phyloP scores from a whole-genome alignment of 116 monocot genomes.

The Posidonia oceanica region DNA sequence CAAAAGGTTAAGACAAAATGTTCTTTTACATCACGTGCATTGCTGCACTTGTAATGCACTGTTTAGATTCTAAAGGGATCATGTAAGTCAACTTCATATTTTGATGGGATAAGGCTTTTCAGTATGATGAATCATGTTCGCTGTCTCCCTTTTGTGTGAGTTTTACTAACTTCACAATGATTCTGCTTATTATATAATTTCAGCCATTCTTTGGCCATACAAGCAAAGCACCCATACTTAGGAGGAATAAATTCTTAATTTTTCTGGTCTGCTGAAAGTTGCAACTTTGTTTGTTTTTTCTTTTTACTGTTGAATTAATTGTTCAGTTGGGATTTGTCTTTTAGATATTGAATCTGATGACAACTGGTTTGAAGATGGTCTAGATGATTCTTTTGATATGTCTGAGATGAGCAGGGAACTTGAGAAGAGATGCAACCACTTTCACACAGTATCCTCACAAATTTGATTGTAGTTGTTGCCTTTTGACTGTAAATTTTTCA shows the following conservation, averaged over 20 bases:
- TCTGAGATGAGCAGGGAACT: slow-evolving; percentile 40
- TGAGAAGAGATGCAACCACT: slow-evolving; percentile 32
- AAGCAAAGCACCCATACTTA: too few relatives aligned
- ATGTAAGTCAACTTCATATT: too few relatives aligned
- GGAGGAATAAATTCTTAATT: not conserved
- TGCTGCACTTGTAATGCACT: too few relatives aligned
- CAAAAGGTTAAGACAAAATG: too few relatives aligned
- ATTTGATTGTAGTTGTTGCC: not conserved
- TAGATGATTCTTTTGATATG: slow-evolving; percentile 10
- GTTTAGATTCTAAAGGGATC: too few relatives aligned
- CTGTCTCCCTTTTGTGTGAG: too few relatives aligned
- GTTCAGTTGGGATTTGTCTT: slow-evolving; percentile 1
- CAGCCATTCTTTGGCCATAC: too few relatives aligned
- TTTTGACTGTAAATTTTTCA: not conserved
- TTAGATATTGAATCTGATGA: slow-evolving; percentile 9
- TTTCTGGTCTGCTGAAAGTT: not conserved
- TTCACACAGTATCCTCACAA: slow-evolving; percentile 47
- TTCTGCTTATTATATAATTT: too few relatives aligned
- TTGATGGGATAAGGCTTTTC: too few relatives aligned
- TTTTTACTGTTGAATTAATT: not conserved
- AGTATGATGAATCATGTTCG: too few relatives aligned
- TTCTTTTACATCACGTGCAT: too few relatives aligned
- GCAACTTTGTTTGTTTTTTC: not conserved
- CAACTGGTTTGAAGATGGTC: slow-evolving; percentile 39
- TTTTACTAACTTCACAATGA: too few relatives aligned